phyloP scores from a whole-genome alignment of 768 basidiomycete species.

The Imleria badia region DNA sequence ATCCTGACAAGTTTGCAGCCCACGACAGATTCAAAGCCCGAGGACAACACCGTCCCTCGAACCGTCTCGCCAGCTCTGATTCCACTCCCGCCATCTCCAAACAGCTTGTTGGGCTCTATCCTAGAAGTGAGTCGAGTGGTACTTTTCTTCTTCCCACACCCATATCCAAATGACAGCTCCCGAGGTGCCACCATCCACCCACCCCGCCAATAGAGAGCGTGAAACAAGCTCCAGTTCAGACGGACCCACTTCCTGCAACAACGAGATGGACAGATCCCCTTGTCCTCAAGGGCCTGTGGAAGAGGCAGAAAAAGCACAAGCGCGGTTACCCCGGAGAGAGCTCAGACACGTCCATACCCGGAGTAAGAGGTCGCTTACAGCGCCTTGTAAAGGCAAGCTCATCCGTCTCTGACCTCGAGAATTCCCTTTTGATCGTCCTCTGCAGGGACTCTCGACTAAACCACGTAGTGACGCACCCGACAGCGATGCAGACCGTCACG shows the following conservation, averaged over 20 bases:
- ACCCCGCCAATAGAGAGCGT: background rate
- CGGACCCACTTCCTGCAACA: background rate
- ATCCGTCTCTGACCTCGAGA: background rate
- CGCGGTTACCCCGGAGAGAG: background rate
- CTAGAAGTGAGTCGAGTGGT: slow-evolving; percentile 12
- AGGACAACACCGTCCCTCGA: background rate
- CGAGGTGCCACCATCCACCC: slow-evolving; percentile 6
- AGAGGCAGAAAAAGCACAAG: slow-evolving; percentile 2
- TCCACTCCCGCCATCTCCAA: slow-evolving; percentile 25
- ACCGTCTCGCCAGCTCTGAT: slow-evolving; percentile 16
- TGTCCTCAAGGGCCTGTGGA: slow-evolving; percentile 15
- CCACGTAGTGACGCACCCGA: background rate
- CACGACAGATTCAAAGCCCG: slow-evolving; percentile 2
- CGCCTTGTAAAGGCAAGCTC: slow-evolving; percentile 19
- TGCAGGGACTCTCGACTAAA: slow-evolving; percentile 9
- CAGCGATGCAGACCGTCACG: background rate
- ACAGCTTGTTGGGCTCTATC: slow-evolving; percentile 17
- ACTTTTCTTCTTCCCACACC: background rate
- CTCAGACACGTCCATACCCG: background rate
- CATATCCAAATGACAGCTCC: slow-evolving; percentile 12
- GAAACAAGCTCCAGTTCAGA: slow-evolving; percentile 6
- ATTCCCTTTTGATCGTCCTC: background rate
- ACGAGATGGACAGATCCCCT: background rate
- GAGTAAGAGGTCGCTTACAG: slow-evolving; percentile 4
- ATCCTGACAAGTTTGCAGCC: slow-evolving; percentile 13